phyloP scores from a whole-genome alignment of 768 basidiomycete genomes.

The Amanita fuliginea region DNA sequence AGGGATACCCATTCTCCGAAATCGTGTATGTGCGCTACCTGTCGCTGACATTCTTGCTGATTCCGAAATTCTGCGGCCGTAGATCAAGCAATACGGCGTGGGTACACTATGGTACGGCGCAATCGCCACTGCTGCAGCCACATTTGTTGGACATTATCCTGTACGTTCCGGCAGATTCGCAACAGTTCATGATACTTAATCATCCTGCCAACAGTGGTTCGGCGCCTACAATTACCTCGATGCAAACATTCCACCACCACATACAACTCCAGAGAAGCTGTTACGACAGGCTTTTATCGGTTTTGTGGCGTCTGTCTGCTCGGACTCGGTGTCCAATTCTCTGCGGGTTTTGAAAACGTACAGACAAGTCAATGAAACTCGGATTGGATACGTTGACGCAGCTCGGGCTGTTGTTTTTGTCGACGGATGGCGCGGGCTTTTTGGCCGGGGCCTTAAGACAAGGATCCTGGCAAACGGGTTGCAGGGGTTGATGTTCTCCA shows the following conservation, averaged over 20 bases:
- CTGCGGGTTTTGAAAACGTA: constrained; percentile 96
- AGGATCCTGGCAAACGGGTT: constrained; percentile 83
- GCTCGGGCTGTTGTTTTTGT: constrained; percentile 63
- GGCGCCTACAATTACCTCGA: constrained; percentile 77
- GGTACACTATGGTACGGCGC: constrained; percentile 85
- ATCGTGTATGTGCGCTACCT: constrained; percentile 33
- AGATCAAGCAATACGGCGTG: constrained; percentile 66
- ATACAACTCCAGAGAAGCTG: constrained; percentile 46
- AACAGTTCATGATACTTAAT: not conserved
- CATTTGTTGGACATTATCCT: constrained; percentile 88
- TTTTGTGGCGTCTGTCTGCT: constrained; percentile 75
- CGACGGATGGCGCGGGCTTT: constrained; percentile 73
- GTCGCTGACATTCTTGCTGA: not conserved
- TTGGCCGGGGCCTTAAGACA: constrained; percentile 86
- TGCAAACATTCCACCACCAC: constrained; percentile 43
- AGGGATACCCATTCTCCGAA: constrained; percentile 55
- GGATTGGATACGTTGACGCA: constrained; percentile 73
- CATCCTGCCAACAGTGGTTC: constrained; percentile 55
- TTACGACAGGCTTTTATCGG: constrained; percentile 87
- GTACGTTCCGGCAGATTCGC: constrained; percentile 23
- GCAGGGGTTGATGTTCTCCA: constrained; percentile 84
- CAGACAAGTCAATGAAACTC: constrained; percentile 77
- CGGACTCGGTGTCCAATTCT: constrained; percentile 82
- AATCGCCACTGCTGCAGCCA: constrained; percentile 84
- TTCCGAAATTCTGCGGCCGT: not conserved